Evolutionary conservation across 306 rosid species (phyloP), one percentile per base, ranked within the genome.

Genomic region (Quercus ilex): DNA sequence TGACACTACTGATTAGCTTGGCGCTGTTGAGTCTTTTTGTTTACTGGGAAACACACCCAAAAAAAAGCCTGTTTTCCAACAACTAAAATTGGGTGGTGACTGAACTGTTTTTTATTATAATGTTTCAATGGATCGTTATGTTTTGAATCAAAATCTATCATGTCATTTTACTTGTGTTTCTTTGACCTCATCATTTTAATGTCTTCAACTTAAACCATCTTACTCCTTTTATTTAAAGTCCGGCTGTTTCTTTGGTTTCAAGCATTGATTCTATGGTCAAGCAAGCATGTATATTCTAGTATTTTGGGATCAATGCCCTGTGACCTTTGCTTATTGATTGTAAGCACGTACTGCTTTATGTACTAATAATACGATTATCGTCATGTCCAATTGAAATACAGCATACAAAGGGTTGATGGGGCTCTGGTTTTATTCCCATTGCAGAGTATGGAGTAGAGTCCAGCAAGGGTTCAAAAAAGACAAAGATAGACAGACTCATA

Each of bases 381-480:
- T 41, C 4, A 73, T 79, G 46, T 78, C 23, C 71, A 73, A 81
- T 79, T 84, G 51, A 28, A 65, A 71, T 87, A 89, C 94, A 95
- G 98, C 97, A 89, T 78, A 72, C 85, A 67, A 84, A 85, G 14
- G 87, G 91, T 69, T 88, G 94, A 55, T 56, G 85, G 81, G 88
- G 98, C 64, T 81, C 88, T 70, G 95, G 94, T 86, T 92, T 92
- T 87, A 90, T 95, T 75, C 89, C 97, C 57, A 91, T 93, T 80
- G 97, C 96, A 41, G 98, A 95, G 82, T 91, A 95, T 77, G 99
- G 98, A 74, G 88, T 80, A 18, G 89, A 95, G 81, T 92, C 90
- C 78, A 75, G 23, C 43, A 88, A 88, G 81, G 86, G 85, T 59
- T 87, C 83, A 49, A 64, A 63, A 85, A 76, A 78, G 70, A 67